phyloP scores from a whole-genome alignment of 176 grass and related monocot species.

The Phyllostachys edulis region DNA sequence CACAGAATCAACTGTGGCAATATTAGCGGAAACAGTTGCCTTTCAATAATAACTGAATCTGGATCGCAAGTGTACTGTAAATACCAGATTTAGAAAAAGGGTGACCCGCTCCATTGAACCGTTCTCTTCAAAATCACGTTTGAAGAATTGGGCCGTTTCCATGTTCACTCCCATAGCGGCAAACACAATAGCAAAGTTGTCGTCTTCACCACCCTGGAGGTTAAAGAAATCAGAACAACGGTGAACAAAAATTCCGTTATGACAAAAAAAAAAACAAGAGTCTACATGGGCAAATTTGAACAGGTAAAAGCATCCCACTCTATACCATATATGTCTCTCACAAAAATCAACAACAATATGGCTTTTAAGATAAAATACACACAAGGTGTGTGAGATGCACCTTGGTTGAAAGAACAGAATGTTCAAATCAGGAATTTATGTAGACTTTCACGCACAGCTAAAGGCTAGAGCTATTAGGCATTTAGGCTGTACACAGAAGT shows the following conservation, averaged over 20 bases:
- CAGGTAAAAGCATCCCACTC: not conserved
- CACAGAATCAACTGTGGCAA: not conserved
- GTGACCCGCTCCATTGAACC: conserved; percentile 99
- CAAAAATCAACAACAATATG: not conserved
- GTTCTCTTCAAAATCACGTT: conserved; percentile 99
- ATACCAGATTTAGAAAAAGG: conserved; percentile 98
- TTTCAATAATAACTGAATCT: not conserved
- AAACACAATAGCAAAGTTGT: conserved; percentile 99
- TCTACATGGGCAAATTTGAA: not conserved
- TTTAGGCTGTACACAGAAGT: not conserved
- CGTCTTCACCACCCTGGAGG: conserved; percentile 74
- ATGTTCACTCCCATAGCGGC: conserved; percentile 99
- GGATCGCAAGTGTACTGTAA: not conserved
- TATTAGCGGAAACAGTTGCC: not conserved
- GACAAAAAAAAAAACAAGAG: not conserved
- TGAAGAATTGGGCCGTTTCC: conserved; percentile 99
- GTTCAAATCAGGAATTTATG: not conserved
- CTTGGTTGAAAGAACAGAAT: not conserved
- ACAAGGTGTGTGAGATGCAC: not conserved
- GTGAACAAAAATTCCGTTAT: not conserved
- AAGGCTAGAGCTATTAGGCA: not conserved
- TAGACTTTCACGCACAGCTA: not conserved
- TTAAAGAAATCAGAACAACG: conserved; percentile 9
- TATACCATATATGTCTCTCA: not conserved
- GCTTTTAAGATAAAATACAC: not conserved